phyloP scores from a whole-genome alignment of 306 rosid species.

The Trifolium pratense region DNA sequence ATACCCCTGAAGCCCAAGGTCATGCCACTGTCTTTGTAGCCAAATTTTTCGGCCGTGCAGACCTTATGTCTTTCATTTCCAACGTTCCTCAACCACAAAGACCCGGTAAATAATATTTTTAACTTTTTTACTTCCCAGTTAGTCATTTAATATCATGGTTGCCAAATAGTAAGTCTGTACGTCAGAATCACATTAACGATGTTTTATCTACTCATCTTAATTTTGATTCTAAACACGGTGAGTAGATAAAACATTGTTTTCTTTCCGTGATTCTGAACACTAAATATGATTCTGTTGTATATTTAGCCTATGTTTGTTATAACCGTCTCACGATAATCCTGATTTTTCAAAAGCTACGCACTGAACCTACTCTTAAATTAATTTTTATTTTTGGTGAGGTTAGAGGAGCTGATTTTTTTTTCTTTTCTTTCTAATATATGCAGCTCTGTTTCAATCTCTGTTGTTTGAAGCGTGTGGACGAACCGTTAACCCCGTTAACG shows the following conservation, averaged over 20 bases:
- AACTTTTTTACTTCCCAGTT: neutral
- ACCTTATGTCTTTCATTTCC: constrained; percentile 96
- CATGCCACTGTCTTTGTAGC: constrained; percentile 96
- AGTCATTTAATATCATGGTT: too few relatives aligned
- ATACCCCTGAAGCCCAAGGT: constrained; percentile 87
- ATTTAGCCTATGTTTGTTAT: too few relatives aligned
- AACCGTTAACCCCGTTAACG: constrained; percentile 84
- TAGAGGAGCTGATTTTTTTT: neutral
- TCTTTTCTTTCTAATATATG: neutral
- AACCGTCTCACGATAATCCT: too few relatives aligned
- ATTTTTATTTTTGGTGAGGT: neutral
- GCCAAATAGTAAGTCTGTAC: too few relatives aligned
- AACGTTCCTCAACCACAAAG: constrained; percentile 83
- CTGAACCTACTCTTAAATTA: too few relatives aligned
- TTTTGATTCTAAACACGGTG: too few relatives aligned
- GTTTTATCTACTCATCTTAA: too few relatives aligned
- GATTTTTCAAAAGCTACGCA: too few relatives aligned
- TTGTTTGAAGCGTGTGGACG: constrained; percentile 88
- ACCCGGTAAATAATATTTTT: constrained; percentile 56
- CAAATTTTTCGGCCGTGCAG: constrained; percentile 99
- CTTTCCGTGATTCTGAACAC: too few relatives aligned
- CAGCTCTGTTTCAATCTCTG: constrained; percentile 85
- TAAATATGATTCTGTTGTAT: too few relatives aligned
- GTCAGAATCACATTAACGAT: too few relatives aligned
- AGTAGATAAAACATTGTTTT: too few relatives aligned